Percentiles rank a stretch among this genome's conserved stretches.
Conservation (phyloP, 2,329 filamentous ascomycete genomes). For the Tolypocladium ovalisporum region DNA sequence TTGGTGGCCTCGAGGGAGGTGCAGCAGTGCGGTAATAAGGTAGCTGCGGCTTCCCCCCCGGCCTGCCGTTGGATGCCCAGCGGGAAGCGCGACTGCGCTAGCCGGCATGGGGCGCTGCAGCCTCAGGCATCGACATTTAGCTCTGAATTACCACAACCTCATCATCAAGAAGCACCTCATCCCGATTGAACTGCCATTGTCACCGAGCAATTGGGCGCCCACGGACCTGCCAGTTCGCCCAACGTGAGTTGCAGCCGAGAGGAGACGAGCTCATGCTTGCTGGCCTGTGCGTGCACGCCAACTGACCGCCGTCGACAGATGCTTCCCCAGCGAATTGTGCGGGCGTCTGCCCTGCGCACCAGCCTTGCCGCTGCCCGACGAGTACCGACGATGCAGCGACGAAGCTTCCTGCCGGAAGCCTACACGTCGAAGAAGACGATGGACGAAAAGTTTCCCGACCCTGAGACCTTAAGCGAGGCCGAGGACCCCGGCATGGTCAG, state of each 20-base stretch:
- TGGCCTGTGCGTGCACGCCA: neutral
- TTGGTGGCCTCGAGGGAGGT: conserved; percentile 1
- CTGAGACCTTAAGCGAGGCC: conserved; percentile 38
- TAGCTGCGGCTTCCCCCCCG: conserved; percentile 3
- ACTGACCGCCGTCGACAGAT: conserved; percentile 31
- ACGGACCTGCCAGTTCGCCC: conserved; percentile 18
- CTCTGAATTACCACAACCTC: conserved; percentile 21
- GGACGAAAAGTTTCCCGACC: conserved; percentile 42
- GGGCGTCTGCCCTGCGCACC: conserved; percentile 33
- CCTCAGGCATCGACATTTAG: conserved; percentile 21
- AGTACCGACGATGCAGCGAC: conserved; percentile 43
- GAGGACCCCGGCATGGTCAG: conserved; percentile 58
- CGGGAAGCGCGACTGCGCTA: neutral
- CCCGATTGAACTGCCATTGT: conserved; percentile 7
- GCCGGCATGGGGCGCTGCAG: conserved; percentile 1
- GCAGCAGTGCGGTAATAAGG: neutral
- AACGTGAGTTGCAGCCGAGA: conserved; percentile 13
- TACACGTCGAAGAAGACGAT: conserved; percentile 33
- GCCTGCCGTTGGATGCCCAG: neutral
- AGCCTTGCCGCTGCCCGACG: conserved; percentile 34
- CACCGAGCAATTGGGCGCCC: conserved; percentile 24
- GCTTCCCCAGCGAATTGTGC: conserved; percentile 48
- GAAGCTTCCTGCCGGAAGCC: conserved; percentile 42
- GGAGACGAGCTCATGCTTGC: neutral
- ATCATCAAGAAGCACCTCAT: conserved; percentile 1